phyloP scores from a whole-genome alignment of 345 rosid species.

The Salix viminalis region DNA sequence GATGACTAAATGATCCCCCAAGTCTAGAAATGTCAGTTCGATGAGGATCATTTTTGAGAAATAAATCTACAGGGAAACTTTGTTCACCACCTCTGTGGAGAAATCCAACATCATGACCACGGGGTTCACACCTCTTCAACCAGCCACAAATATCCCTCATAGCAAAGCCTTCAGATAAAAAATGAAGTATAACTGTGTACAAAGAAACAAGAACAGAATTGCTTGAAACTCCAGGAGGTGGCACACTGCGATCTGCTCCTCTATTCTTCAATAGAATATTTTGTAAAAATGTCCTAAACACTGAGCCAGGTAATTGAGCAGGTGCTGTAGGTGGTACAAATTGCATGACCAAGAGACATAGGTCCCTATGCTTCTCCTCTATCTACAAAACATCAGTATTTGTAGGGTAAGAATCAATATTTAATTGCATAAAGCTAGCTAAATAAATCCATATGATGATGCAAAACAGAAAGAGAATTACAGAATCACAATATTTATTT shows the following conservation, averaged over 20 bases:
- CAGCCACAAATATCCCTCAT: slow-evolving; percentile 46
- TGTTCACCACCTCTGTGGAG: slow-evolving; percentile 94
- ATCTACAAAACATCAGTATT: slow-evolving; percentile 49
- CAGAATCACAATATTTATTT: not conserved
- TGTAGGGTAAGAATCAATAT: not conserved
- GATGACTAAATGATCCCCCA: slow-evolving; percentile 85
- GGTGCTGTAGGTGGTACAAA: slow-evolving; percentile 71
- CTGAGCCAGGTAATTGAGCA: slow-evolving; percentile 86
- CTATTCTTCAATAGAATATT: slow-evolving; percentile 78
- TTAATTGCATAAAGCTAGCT: not conserved
- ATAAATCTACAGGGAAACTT: slow-evolving; percentile 72
- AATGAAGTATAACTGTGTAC: slow-evolving; percentile 78
- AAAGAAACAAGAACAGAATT: slow-evolving; percentile 86
- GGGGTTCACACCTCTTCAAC: slow-evolving; percentile 49
- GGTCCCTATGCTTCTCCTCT: slow-evolving; percentile 91
- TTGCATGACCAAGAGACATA: slow-evolving; percentile 86
- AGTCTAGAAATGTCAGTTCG: slow-evolving; percentile 84
- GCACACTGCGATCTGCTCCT: slow-evolving; percentile 75
- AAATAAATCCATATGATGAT: not conserved
- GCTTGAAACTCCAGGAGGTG: slow-evolving; percentile 77
- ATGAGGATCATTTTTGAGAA: slow-evolving; percentile 74
- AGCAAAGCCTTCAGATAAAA: slow-evolving; percentile 84
- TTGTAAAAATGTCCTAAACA: slow-evolving; percentile 78
- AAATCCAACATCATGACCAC: slow-evolving; percentile 54
- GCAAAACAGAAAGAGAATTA: not conserved